Evolutionary conservation across 345 rosid genomes (phyloP).

Genomic region (Eucalyptus polyanthemos): DNA sequence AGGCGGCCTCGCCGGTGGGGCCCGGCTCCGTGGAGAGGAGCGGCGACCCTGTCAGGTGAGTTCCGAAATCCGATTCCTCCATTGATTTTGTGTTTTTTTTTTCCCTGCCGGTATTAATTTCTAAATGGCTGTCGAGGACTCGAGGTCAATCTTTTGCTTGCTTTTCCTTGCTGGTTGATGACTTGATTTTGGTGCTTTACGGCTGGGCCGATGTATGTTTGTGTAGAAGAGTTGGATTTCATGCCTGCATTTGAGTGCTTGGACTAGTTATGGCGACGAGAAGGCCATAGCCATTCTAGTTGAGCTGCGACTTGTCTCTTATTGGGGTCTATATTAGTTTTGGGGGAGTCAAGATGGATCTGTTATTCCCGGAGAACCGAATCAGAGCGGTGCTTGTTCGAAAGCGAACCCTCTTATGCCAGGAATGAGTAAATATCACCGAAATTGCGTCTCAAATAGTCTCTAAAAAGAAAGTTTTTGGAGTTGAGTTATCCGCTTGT

Average conservation of each 20-base stretch:
- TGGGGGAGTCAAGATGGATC: background rate
- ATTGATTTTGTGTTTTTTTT: background rate
- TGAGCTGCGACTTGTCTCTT: background rate
- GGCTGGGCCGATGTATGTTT: background rate
- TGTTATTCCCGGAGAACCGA: background rate
- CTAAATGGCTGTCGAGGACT: background rate
- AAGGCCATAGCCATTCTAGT: background rate
- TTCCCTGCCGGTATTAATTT: background rate
- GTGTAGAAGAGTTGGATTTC: background rate
- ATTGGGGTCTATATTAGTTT: background rate
- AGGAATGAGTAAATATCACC: background rate
- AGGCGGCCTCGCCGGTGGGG: background rate
- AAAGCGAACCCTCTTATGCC: background rate
- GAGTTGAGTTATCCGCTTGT: background rate
- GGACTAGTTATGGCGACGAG: background rate
- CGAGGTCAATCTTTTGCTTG: background rate
- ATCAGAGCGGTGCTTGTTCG: background rate
- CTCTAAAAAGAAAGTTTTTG: background rate
- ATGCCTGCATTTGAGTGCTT: background rate
- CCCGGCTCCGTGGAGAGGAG: slow-evolving; percentile 9
- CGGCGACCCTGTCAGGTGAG: slow-evolving; percentile 16
- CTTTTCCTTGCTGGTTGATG: background rate
- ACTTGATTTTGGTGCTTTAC: background rate
- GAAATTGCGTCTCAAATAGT: background rate
- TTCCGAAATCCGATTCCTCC: background rate